A percentile compares a stretch with the other conserved stretches of the same genome.
Conservation (phyloP, 345 rosid genomes). For the Corymbia maculata region DNA sequence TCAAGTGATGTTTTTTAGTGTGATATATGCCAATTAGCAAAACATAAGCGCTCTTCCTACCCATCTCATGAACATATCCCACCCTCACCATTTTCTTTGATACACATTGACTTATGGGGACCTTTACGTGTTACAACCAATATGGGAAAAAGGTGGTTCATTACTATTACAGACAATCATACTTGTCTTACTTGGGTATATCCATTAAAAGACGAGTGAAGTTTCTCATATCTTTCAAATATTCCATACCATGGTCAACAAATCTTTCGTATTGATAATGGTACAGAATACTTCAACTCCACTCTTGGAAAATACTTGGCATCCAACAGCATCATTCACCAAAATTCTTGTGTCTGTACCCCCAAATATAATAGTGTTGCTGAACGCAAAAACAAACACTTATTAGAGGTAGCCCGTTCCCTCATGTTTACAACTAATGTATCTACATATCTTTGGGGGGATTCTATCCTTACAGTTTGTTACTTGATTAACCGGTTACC, state of each 20-base stretch:
- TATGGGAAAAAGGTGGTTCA: background rate
- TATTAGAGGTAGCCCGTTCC: too few species aligned
- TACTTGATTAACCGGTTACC: too few species aligned
- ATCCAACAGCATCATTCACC: too few species aligned
- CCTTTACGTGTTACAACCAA: background rate
- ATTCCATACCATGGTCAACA: background rate
- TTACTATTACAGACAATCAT: background rate
- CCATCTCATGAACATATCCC: background rate
- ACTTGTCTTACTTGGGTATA: background rate
- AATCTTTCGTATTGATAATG: background rate
- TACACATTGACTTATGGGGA: constrained; percentile 5
- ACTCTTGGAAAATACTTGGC: background rate
- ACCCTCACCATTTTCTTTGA: too few species aligned
- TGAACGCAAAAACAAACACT: too few species aligned
- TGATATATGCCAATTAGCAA: background rate
- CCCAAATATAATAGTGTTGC: too few species aligned
- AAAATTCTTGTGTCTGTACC: too few species aligned
- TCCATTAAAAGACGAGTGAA: background rate
- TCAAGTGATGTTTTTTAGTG: background rate
- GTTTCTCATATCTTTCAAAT: background rate
- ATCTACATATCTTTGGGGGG: too few species aligned
- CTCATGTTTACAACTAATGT: too few species aligned
- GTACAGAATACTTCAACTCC: background rate
- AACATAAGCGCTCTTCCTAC: background rate
- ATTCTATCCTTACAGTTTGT: too few species aligned